Percentiles rank a stretch among this genome's conserved stretches.
These are phyloP conservation scores for Helminthosporium solani DNA, from an alignment of 2,329 filamentous ascomycete species.

Conservation along the genomic window DNA sequence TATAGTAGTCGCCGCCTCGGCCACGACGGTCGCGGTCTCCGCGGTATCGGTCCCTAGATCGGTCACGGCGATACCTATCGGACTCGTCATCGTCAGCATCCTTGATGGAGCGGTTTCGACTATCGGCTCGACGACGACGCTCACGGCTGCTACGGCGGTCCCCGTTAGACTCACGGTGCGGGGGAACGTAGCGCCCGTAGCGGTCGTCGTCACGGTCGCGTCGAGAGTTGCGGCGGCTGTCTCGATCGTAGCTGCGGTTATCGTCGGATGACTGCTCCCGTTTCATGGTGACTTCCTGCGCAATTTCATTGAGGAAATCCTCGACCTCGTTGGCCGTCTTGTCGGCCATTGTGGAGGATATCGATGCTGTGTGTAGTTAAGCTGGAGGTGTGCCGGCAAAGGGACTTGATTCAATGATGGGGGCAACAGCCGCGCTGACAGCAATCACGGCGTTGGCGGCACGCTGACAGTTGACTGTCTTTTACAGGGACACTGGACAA, in stretches of 20 bases:
- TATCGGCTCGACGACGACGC: slow-evolving; percentile 32
- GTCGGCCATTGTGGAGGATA: neutral
- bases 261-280: slow-evolving; percentile 31
- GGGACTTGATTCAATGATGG: too few species aligned
- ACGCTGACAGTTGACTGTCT: slow-evolving; percentile 2
- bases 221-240: slow-evolving; percentile 22
- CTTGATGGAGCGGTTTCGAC: slow-evolving; percentile 30
- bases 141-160: slow-evolving; percentile 37
- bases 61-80: slow-evolving; percentile 31
- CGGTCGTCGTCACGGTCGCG: slow-evolving; percentile 28
- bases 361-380: slow-evolving; percentile 2
- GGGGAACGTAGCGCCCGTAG: slow-evolving; percentile 25
- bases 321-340: slow-evolving; percentile 70
- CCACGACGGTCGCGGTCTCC: slow-evolving; percentile 18
- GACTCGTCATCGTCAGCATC: slow-evolving; percentile 41
- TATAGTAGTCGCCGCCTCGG: slow-evolving; percentile 44
- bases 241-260: slow-evolving; percentile 5
- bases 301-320: slow-evolving; percentile 72
- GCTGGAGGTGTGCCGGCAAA: slow-evolving; percentile 1
- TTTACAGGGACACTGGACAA: neutral
- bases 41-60: slow-evolving; percentile 27
- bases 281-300: slow-evolving; percentile 5
- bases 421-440: neutral
- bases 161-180: slow-evolving; percentile 33
- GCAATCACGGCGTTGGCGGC: slow-evolving; percentile 1